Evolutionary conservation across 306 rosid genomes (phyloP).

Genomic region (Mimosa pudica): DNA sequence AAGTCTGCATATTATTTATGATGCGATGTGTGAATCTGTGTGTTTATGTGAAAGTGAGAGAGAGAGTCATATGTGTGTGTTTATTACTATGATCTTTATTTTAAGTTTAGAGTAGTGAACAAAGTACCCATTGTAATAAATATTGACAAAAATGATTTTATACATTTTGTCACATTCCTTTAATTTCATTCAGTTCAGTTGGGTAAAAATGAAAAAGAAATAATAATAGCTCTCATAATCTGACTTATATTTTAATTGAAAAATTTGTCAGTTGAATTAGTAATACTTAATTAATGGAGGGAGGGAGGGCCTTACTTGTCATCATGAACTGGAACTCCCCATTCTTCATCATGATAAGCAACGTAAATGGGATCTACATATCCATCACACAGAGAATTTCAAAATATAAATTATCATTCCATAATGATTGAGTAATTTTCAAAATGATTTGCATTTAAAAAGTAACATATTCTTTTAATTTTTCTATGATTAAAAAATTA

Average conservation of each 20-base stretch:
- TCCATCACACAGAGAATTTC: constrained; percentile 29
- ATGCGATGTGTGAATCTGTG: neutral
- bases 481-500: constrained; percentile 20
- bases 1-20: neutral
- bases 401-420: constrained; percentile 1
- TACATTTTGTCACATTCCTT: no score
- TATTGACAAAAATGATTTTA: no score
- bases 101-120: no score
- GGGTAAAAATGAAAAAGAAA: no score
- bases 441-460: neutral
- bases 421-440: neutral
- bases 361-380: constrained; percentile 81
- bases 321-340: constrained; percentile 99
- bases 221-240: no score
- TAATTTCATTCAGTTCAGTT: no score
- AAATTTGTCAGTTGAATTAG: no score
- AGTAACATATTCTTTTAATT: neutral
- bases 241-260: no score
- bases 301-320: constrained; percentile 73
- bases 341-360: constrained; percentile 98
- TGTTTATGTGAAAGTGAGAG: neutral
- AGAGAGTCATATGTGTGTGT: no score
- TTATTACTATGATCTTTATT: no score
- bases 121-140: no score
- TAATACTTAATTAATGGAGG: neutral